Evolutionary conservation across 148 eudicot species (phyloP), one percentile per base, ranked within the genome.

Genomic region (Persicaria tinctoria): DNA sequence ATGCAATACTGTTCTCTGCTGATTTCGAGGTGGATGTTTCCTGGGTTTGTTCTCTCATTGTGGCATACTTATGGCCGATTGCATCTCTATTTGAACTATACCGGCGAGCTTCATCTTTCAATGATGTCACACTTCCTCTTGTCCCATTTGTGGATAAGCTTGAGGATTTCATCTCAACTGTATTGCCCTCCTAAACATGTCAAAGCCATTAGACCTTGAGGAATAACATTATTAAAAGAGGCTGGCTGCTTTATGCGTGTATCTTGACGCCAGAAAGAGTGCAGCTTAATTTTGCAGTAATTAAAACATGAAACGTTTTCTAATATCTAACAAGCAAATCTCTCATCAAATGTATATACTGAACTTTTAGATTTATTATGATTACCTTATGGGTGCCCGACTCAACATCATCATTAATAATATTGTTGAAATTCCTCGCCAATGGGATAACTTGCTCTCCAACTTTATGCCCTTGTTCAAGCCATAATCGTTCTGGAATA

Each of bases 401-500:
- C 78, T 90, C 98, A n/a, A 90, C 64, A 85, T 93, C 72, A 80
- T 93, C 98, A 80, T 80, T 45, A 76, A 53, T 78, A 73, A 77
- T 48, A 78, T 79, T 86, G 78, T 86, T 89, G 73, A 93, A 91
- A 82, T 91, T 91, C 79, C 97, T 89, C 6, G 97, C 93, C 84
- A 93, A 81, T 7, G 97, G 97, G 81, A 93, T 78, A 51, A 93
- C 86, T 80, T 87, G 93, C 74, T 93, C 98, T 46, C 98, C 98
- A 68, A 91, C 84, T 76, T 78, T 85, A 76, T 84, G 93, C 60
- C 98, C 97, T 89, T 93, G 91, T 80, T 91, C 95, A 75, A 93
- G 89, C 97, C 93, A 93, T 23, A 84, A 79, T 53, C 95, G 87
- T 81, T 93, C 98, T 93, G 86, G 49, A 51, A 74, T 77, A 51